A percentile compares a stretch with the other conserved stretches of the same genome.
Conservation (phyloP, 805 yeast genomes). For the Metschnikowia arizonensis region DNA sequence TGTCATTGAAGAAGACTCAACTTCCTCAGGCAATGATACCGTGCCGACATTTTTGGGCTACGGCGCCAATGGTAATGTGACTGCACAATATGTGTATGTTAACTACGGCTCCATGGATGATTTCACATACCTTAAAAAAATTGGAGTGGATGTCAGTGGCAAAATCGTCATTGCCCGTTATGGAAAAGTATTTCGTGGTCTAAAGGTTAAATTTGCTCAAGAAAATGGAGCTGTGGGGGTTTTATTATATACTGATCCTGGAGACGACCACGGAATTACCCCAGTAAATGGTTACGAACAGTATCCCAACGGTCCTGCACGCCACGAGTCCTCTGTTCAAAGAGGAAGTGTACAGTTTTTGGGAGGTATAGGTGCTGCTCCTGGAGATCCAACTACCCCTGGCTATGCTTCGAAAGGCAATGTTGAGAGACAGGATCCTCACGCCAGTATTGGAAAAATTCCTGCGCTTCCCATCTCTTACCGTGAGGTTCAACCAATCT, state of each 20-base stretch:
- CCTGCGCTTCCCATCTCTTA: conserved; percentile 70
- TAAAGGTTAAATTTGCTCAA: conserved; percentile 60
- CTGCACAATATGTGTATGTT: conserved; percentile 52
- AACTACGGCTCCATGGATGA: conserved; percentile 60
- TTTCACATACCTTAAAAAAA: conserved; percentile 38
- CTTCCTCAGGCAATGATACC: conserved; percentile 36
- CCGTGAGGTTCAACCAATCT: conserved; percentile 59
- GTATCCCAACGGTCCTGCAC: conserved; percentile 64
- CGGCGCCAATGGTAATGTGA: conserved; percentile 59
- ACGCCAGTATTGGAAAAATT: conserved; percentile 52
- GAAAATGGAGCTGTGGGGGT: conserved; percentile 60
- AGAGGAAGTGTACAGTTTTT: conserved; percentile 58
- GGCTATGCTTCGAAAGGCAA: conserved; percentile 50
- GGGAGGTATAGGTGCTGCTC: conserved; percentile 46
- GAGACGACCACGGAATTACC: conserved; percentile 56
- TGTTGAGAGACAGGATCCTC: conserved; percentile 19
- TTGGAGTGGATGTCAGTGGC: conserved; percentile 44
- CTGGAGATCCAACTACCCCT: conserved; percentile 79
- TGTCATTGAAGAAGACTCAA: conserved; percentile 36
- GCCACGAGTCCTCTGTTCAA: conserved; percentile 57
- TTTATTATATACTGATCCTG: conserved; percentile 63
- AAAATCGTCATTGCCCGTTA: conserved; percentile 58
- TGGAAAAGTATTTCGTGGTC: conserved; percentile 49
- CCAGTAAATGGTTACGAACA: conserved; percentile 50
- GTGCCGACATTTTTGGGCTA: conserved; percentile 64